phyloP scores from a whole-genome alignment of 148 eudicot genomes.

The Oxyria digyna region DNA sequence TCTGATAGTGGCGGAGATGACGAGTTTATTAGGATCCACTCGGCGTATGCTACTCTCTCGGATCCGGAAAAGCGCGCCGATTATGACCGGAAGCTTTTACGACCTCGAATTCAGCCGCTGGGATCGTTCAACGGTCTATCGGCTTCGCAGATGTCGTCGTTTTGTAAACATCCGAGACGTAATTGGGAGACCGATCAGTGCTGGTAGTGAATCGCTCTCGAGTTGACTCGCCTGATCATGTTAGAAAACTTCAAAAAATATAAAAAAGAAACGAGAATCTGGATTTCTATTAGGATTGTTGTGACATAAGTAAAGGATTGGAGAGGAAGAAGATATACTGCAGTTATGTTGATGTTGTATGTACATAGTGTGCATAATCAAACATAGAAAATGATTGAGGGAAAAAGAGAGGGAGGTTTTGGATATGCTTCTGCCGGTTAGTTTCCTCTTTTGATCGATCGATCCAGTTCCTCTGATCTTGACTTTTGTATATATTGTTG shows the following conservation, averaged over 20 bases:
- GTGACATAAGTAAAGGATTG: not conserved
- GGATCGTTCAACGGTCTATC: constrained; percentile 11
- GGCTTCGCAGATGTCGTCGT: constrained; percentile 11
- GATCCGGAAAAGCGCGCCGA: constrained; percentile 59
- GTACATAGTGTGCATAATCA: not conserved
- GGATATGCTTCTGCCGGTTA: not conserved
- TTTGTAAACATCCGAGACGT: constrained; percentile 18
- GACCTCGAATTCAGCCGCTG: constrained; percentile 8
- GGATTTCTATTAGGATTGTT: not conserved
- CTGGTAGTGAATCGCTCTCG: constrained; percentile 24
- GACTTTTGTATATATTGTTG: not conserved
- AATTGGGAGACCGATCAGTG: constrained; percentile 78
- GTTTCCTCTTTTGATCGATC: not conserved
- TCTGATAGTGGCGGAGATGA: constrained; percentile 13
- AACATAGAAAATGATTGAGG: not conserved
- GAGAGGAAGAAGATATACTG: not conserved
- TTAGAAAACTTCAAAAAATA: not conserved
- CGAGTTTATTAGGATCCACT: constrained; percentile 39
- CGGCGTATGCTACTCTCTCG: constrained; percentile 50
- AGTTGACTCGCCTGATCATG: not conserved
- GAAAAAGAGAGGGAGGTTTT: not conserved
- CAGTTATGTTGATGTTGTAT: not conserved
- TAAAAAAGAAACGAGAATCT: not conserved
- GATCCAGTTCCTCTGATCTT: not conserved
- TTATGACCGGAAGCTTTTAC: constrained; percentile 32